Evolutionary conservation across 1,139 yeast genomes (phyloP).

Genomic region (Taiozyma sp.): DNA sequence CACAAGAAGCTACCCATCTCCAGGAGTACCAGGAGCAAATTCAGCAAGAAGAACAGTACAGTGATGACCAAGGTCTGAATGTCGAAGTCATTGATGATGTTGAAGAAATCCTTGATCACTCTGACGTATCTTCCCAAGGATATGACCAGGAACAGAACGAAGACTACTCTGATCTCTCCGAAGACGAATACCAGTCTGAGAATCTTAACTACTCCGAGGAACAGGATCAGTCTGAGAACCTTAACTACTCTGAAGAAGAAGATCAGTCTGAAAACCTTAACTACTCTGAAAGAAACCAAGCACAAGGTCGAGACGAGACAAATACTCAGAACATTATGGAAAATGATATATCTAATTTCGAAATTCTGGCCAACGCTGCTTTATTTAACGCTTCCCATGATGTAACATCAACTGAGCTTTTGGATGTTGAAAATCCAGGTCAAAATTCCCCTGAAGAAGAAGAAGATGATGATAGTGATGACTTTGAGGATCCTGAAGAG

Average conservation of each 20-base stretch:
- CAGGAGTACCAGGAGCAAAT: not conserved
- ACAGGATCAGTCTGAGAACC: not conserved
- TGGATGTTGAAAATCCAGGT: conserved; percentile 19
- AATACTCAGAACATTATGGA: not conserved
- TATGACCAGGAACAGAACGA: not conserved
- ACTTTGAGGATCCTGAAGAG: not conserved
- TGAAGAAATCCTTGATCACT: not conserved
- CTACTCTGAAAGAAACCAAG: not conserved
- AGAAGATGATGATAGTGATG: conserved; percentile 21
- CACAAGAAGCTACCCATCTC: not conserved
- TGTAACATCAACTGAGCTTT: not conserved
- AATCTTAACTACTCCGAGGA: not conserved
- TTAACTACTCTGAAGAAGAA: not conserved
- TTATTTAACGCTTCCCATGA: conserved; percentile 3
- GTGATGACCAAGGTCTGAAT: not conserved
- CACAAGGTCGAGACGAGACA: not conserved
- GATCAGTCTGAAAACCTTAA: not conserved
- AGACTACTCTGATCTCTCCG: not conserved
- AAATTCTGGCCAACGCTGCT: not conserved
- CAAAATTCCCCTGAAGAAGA: conserved; percentile 9
- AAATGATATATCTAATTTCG: not conserved
- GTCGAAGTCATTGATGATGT: not conserved
- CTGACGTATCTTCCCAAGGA: not conserved
- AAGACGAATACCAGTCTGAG: not conserved
- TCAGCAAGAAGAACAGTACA: not conserved